These are phyloP conservation scores for Pulveroboletus ravenelii DNA, from an alignment of 768 basidiomycete species.

Conservation along the genomic window DNA sequence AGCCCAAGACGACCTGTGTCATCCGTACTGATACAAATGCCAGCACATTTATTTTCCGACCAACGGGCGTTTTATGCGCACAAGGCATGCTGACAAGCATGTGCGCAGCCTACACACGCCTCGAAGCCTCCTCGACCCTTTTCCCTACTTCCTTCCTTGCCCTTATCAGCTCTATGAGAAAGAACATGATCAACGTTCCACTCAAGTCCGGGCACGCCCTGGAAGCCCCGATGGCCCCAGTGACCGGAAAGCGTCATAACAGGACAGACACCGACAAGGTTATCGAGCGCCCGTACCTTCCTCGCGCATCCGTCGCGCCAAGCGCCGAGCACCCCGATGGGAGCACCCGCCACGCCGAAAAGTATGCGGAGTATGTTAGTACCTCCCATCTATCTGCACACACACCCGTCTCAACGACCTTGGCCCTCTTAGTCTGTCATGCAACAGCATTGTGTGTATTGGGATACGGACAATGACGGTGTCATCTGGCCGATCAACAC, in stretches of 20 bases:
- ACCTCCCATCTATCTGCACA: neutral
- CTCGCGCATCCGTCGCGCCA: conserved; percentile 27
- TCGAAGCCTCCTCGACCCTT: conserved; percentile 12
- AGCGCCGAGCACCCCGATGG: conserved; percentile 22
- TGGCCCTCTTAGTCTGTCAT: conserved; percentile 29
- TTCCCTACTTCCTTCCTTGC: conserved; percentile 16
- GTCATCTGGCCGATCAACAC: conserved; percentile 44
- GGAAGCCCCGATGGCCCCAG: conserved; percentile 18
- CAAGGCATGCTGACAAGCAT: conserved; percentile 14
- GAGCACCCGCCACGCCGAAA: conserved; percentile 15
- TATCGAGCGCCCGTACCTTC: conserved; percentile 26
- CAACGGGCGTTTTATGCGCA: neutral
- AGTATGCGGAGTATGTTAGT: conserved; percentile 21
- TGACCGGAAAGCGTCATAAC: conserved; percentile 14
- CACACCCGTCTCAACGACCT: neutral
- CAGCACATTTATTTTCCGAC: conserved; percentile 14
- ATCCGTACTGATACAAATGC: conserved; percentile 1
- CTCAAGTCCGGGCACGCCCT: conserved; percentile 19
- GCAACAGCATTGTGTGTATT: conserved; percentile 40
- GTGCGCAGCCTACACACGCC: conserved; percentile 7
- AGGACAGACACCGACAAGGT: conserved; percentile 25
- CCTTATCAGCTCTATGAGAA: conserved; percentile 19
- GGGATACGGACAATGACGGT: conserved; percentile 39
- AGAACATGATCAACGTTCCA: conserved; percentile 13
- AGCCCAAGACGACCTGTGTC: neutral